phyloP scores from a whole-genome alignment of 345 rosid species.

The Euphorbia pulcherrima region DNA sequence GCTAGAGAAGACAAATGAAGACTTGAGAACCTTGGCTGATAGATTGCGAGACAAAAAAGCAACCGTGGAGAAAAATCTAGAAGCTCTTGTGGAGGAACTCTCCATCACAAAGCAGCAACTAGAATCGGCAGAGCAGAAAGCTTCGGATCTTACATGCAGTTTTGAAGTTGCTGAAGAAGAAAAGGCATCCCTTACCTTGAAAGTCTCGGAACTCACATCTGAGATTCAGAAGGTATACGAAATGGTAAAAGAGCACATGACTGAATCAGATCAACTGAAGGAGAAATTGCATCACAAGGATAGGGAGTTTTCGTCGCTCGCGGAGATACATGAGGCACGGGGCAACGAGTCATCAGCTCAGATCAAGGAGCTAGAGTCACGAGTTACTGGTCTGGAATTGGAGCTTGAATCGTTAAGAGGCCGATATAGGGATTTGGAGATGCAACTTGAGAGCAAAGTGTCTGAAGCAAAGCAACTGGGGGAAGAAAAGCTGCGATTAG shows the following conservation, averaged over 20 bases:
- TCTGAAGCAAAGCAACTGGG: constrained; percentile 42
- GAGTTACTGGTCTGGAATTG: constrained; percentile 39
- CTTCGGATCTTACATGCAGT: constrained; percentile 37
- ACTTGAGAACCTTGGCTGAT: constrained; percentile 38
- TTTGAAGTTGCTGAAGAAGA: constrained; percentile 47
- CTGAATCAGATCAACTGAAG: constrained; percentile 43
- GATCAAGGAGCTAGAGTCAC: constrained; percentile 40
- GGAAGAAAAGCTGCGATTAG: constrained; percentile 41
- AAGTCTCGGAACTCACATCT: constrained; percentile 45
- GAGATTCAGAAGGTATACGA: constrained; percentile 50
- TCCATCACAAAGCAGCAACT: constrained; percentile 46
- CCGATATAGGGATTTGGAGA: constrained; percentile 40
- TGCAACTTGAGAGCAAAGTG: constrained; percentile 43
- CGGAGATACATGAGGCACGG: constrained; percentile 51
- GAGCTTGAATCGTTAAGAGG: constrained; percentile 44
- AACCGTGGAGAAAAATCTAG: constrained; percentile 37
- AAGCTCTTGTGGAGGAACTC: constrained; percentile 36
- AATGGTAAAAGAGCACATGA: constrained; percentile 31
- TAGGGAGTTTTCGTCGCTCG: constrained; percentile 43
- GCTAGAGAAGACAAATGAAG: constrained; percentile 41
- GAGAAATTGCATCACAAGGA: constrained; percentile 50
- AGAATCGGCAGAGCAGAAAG: constrained; percentile 50
- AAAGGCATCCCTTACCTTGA: constrained; percentile 45
- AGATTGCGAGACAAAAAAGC: constrained; percentile 37
- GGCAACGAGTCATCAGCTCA: constrained; percentile 43